Conservation (phyloP, 1,139 yeast species). For the Suhomyces coccinellae region DNA sequence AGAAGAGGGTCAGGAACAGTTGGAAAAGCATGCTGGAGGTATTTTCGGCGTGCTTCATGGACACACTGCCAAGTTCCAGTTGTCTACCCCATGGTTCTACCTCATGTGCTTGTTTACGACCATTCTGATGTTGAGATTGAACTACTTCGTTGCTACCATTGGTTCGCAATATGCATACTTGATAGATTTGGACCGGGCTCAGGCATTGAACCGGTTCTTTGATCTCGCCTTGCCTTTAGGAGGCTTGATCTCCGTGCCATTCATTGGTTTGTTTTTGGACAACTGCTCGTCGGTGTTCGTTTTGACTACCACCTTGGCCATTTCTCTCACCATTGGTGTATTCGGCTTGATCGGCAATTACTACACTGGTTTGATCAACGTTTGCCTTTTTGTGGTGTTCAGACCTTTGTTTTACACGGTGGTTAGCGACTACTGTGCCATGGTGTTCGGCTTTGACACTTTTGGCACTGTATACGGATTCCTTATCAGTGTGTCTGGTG, state of each 20-base stretch:
- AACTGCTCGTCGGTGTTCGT: constrained; percentile 37
- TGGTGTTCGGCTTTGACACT: constrained; percentile 50
- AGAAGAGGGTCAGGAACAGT: constrained; percentile 39
- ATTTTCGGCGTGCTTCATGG: constrained; percentile 48
- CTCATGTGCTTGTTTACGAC: constrained; percentile 42
- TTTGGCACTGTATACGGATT: constrained; percentile 50
- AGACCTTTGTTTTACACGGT: constrained; percentile 49
- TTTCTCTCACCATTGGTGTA: constrained; percentile 39
- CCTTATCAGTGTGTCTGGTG: constrained; percentile 44
- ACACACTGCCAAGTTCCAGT: constrained; percentile 40
- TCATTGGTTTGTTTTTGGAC: constrained; percentile 44
- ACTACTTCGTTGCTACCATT: constrained; percentile 49
- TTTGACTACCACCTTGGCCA: constrained; percentile 28
- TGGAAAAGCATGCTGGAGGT: constrained; percentile 39
- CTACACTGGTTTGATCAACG: constrained; percentile 33
- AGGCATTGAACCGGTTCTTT: constrained; percentile 35
- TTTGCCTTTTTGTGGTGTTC: constrained; percentile 41
- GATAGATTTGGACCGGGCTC: constrained; percentile 32
- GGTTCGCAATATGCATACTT: constrained; percentile 46
- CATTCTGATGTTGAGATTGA: constrained; percentile 45
- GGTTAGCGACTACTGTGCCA: constrained; percentile 47
- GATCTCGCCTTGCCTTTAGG: constrained; percentile 50
- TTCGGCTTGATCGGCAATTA: constrained; percentile 38
- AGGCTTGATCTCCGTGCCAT: constrained; percentile 44
- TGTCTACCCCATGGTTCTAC: constrained; percentile 45